Base-by-base conservation (phyloP, 83 land plant genomes). In the Diphasiastrum complanatum region DNA sequence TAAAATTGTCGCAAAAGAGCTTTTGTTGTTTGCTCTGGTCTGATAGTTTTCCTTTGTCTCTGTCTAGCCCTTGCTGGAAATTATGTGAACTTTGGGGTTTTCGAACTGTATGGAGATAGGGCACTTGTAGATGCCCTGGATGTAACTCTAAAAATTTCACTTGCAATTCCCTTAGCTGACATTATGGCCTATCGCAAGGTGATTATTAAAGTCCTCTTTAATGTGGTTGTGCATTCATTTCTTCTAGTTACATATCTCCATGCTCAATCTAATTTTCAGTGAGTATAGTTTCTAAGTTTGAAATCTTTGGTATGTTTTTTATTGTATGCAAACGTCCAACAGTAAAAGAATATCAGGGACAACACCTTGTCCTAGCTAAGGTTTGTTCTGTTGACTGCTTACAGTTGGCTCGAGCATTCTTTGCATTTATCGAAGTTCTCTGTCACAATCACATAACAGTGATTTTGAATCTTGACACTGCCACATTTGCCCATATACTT, bases 61-160 rank as follows among this genome's bases (percentile, higher is more conserved):
- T 50, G 0, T 50, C 16, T n/a, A 91, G 98, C 98, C 45, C 74
- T 92, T 70, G 76, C 84, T 51, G 95, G 98, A 54, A 92, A 92
- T 58, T 92, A 92, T 72, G 96, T 88, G 51, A 92, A 92, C 71
- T 92, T 92, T 67, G 91, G 98, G 51, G 98, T 92, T 22, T 92
- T 92, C 71, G 98, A 92, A 75, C 76, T 92, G 12, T 92, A 92
- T 72, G 96, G 96, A 47, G 97, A 91, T 70, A 76, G 83, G 60
- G 95, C 97, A 54, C 90, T 91, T 36, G 76, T 84, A 4, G 95
- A 91, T 81, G 97, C 77, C 5, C 79, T 91, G 60, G 97, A 91
- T 59, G 80, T 91, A 59, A 84, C 87, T 43, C 62, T 91, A 18
- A 91, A 91, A 65, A 80, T 91, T 85, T 74, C 81, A 30, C 60